Evolutionary conservation across 108 stramenopile genomes (phyloP).

Genomic region (Nannochloropsis oceanica): DNA sequence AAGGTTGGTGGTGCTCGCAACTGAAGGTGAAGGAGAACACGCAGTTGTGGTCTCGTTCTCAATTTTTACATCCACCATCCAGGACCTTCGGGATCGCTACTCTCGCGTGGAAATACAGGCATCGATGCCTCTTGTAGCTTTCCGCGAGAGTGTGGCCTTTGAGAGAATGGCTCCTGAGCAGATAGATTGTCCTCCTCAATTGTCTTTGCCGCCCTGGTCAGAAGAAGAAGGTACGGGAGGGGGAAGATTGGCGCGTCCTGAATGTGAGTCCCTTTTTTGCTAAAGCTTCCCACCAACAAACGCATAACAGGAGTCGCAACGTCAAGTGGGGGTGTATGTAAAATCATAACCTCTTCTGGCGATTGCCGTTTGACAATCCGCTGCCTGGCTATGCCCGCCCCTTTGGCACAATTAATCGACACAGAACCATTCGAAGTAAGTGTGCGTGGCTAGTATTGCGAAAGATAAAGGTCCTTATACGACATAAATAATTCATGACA

Average conservation of each 20-base stretch:
- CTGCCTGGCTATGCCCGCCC: not conserved
- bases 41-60: no score
- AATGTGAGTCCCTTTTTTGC: not conserved
- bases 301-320: not conserved
- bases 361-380: not conserved
- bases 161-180: not conserved
- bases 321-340: not conserved
- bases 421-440: not conserved
- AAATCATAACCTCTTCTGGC: not conserved
- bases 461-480: no score
- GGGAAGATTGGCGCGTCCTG: not conserved
- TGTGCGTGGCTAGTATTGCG: not conserved
- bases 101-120: not conserved
- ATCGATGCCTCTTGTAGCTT: constrained; percentile 19
- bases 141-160: constrained; percentile 11
- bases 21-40: not conserved
- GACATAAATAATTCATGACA: no score
- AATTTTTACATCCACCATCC: not conserved
- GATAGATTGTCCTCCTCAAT: not conserved
- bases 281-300: not conserved
- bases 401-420: not conserved
- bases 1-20: constrained; percentile 14
- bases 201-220: not conserved
- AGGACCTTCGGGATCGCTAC: not conserved
- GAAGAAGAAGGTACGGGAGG: not conserved